phyloP scores from a whole-genome alignment of 1,284 basidiomycete genomes.

The Peniophora sp. region DNA sequence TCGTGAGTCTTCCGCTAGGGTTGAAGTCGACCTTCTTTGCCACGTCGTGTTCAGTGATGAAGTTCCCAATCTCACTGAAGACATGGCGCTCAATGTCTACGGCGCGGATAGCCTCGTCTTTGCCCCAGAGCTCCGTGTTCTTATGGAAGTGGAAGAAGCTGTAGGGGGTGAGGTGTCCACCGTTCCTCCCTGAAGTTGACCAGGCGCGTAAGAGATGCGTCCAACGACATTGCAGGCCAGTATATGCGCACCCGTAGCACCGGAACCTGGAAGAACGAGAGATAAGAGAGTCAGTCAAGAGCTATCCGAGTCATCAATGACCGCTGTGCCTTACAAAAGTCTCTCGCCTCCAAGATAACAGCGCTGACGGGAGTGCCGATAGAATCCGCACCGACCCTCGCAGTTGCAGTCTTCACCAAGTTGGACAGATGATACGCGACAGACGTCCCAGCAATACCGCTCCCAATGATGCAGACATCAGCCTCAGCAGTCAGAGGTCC shows the following conservation, averaged over 20 bases:
- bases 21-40: conserved; percentile 54
- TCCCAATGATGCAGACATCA: conserved; percentile 71
- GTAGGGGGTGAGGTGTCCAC: conserved; percentile 63
- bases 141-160: conserved; percentile 38
- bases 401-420: conserved; percentile 15
- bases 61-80: conserved; percentile 34
- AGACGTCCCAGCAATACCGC: conserved; percentile 69
- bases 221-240: too few species aligned
- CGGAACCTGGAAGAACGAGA: conserved; percentile 56
- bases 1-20: conserved; percentile 43
- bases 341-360: conserved; percentile 65
- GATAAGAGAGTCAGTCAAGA: not conserved
- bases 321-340: conserved; percentile 54
- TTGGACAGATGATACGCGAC: conserved; percentile 62
- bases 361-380: conserved; percentile 29
- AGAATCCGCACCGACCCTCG: not conserved
- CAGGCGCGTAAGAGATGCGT: not conserved
- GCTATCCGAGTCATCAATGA: not conserved
- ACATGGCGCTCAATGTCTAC: conserved; percentile 56
- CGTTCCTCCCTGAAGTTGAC: conserved; percentile 53
- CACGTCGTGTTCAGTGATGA: conserved; percentile 40
- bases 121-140: conserved; percentile 33
- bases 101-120: conserved; percentile 45
- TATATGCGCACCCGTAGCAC: conserved; percentile 58
- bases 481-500: conserved; percentile 47